phyloP scores from a whole-genome alignment of 352 stramenopile genomes.

The Globisporangium sylvaticum region DNA sequence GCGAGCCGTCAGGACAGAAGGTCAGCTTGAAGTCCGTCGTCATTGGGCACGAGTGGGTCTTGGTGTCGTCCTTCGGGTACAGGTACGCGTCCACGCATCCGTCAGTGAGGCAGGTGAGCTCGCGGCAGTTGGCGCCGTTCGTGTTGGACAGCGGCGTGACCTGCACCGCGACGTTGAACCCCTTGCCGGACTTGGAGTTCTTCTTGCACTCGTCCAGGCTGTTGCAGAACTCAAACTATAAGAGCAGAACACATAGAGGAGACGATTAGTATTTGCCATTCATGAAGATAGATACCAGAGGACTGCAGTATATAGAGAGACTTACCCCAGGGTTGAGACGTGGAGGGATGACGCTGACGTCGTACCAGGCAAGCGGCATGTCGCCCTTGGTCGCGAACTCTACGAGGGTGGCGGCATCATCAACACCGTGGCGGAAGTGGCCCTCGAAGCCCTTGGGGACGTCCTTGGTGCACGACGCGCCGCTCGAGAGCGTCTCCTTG shows the following conservation, averaged over 20 bases:
- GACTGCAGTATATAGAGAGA: not conserved
- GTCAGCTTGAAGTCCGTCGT: conserved; percentile 63
- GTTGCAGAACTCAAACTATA: conserved; percentile 49
- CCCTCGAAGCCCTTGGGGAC: conserved; percentile 64
- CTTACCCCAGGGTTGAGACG: conserved; percentile 34
- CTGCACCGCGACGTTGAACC: conserved; percentile 69
- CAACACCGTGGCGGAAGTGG: conserved; percentile 57
- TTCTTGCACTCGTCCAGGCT: conserved; percentile 65
- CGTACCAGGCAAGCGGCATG: conserved; percentile 54
- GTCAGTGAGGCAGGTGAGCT: conserved; percentile 52
- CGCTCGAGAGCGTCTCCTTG: conserved; percentile 33
- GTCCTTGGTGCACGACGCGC: conserved; percentile 30
- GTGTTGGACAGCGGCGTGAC: conserved; percentile 53
- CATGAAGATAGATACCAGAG: too few relatives aligned
- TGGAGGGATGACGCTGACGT: conserved; percentile 71
- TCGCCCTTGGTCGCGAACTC: conserved; percentile 65
- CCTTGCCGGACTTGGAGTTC: conserved; percentile 43
- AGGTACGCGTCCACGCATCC: conserved; percentile 65
- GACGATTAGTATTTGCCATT: not conserved
- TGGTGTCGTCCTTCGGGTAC: conserved; percentile 64
- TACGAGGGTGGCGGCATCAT: conserved; percentile 55
- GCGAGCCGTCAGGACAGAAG: conserved; percentile 50
- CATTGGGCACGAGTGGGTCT: conserved; percentile 63
- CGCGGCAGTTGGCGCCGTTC: conserved; percentile 51
- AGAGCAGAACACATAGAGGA: not conserved